Conservation (phyloP, 192 early-diverging fungal genomes). For the Coemansia nantahalensis region DNA sequence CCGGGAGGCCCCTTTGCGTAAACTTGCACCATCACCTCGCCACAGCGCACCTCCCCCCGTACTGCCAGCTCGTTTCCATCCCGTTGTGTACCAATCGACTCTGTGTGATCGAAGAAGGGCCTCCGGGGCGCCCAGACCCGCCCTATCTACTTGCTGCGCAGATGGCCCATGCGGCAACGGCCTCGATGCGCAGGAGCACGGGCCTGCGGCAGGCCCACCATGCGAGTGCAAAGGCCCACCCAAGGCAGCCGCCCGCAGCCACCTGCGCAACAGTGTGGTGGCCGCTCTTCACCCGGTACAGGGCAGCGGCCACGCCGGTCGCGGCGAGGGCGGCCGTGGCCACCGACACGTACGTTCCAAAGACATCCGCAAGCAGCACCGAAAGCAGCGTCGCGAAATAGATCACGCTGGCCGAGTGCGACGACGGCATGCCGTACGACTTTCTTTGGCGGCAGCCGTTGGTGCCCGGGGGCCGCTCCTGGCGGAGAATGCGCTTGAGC, state of each 20-base stretch:
- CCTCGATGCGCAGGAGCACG: slow-evolving; percentile 7
- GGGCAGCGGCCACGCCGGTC: slow-evolving; percentile 9
- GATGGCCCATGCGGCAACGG: background rate
- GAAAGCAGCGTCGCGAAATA: slow-evolving; percentile 26
- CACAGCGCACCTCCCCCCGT: too few relatives aligned
- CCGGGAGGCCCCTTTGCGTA: too few relatives aligned
- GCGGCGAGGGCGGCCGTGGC: slow-evolving; percentile 3
- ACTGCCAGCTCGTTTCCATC: too few relatives aligned
- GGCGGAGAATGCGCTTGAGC: slow-evolving; percentile 31
- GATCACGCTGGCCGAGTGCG: slow-evolving; percentile 30
- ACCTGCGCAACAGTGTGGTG: slow-evolving; percentile 40
- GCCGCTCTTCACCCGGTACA: slow-evolving; percentile 36
- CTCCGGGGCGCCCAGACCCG: too few relatives aligned
- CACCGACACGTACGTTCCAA: background rate
- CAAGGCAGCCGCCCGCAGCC: slow-evolving; percentile 21
- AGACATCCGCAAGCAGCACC: background rate
- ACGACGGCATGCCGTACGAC: slow-evolving; percentile 50
- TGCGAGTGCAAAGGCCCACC: slow-evolving; percentile 15
- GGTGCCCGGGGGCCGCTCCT: slow-evolving; percentile 18
- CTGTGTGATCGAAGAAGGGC: too few relatives aligned
- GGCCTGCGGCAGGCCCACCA: slow-evolving; percentile 23
- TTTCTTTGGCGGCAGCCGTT: background rate
- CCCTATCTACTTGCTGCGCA: too few relatives aligned
- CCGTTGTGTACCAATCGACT: too few relatives aligned
- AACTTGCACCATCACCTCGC: too few relatives aligned